phyloP scores from a whole-genome alignment of 495 filamentous ascomycete species.

The Umbilicaria muhlenbergii region DNA sequence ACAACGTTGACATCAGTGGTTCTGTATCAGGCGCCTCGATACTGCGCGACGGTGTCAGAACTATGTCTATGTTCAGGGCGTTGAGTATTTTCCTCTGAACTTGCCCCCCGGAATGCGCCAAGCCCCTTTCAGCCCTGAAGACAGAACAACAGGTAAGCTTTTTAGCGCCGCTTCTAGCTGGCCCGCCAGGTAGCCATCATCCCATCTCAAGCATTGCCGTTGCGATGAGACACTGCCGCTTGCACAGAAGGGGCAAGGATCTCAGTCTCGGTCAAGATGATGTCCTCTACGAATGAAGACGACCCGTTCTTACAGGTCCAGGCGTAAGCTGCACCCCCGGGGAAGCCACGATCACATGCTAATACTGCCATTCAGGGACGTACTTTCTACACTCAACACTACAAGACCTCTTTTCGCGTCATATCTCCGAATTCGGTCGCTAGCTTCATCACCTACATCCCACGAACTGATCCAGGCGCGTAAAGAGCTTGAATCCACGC shows the following conservation, averaged over 20 bases:
- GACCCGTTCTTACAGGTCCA: constrained; percentile 94
- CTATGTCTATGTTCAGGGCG: too few species aligned
- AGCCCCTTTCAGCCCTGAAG: too few species aligned
- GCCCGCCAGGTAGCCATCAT: too few species aligned
- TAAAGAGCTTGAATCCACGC: constrained; percentile 60
- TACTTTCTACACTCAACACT: constrained; percentile 61
- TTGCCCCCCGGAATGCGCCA: too few species aligned
- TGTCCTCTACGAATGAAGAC: constrained; percentile 55
- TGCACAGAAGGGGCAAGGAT: not conserved
- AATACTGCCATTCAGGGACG: constrained; percentile 44
- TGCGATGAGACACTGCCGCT: too few species aligned
- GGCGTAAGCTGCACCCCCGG: constrained; percentile 35
- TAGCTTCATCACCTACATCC: constrained; percentile 49
- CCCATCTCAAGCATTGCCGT: too few species aligned
- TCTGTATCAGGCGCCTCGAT: too few species aligned
- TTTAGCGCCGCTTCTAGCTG: too few species aligned
- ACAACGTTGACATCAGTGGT: too few species aligned
- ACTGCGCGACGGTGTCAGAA: too few species aligned
- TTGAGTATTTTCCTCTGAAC: too few species aligned
- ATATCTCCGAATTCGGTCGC: constrained; percentile 88
- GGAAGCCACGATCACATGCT: not conserved
- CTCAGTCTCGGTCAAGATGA: constrained; percentile 31
- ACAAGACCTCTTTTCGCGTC: constrained; percentile 81
- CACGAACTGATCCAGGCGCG: constrained; percentile 80
- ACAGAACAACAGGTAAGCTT: too few species aligned